Percentiles rank a stretch among this genome's conserved stretches.
phyloP scores from a whole-genome alignment of 1,284 basidiomycete genomes.

The Fomitiporia mediterranea region DNA sequence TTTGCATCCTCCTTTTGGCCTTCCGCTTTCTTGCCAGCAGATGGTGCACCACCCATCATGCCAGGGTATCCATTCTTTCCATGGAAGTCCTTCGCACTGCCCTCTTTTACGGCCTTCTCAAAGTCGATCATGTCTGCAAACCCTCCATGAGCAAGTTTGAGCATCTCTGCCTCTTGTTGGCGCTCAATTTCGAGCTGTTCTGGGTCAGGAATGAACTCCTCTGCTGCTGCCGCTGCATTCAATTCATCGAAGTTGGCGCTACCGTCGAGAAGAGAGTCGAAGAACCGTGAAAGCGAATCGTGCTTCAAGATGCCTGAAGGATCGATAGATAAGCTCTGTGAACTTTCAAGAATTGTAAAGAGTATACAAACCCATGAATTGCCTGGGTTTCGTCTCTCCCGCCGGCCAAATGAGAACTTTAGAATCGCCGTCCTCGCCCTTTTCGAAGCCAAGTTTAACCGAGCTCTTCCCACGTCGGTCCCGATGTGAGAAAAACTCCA shows the following conservation, averaged over 20 bases:
- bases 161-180: slow-evolving; percentile 48
- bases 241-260: slow-evolving; percentile 47
- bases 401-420: slow-evolving; percentile 64
- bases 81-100: slow-evolving; percentile 41
- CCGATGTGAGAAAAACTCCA: slow-evolving; percentile 64
- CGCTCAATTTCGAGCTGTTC: slow-evolving; percentile 44
- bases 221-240: slow-evolving; percentile 36
- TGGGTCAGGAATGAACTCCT: slow-evolving; percentile 39
- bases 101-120: slow-evolving; percentile 43
- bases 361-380: slow-evolving; percentile 53
- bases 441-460: slow-evolving; percentile 50
- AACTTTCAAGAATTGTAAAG: background rate
- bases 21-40: slow-evolving; percentile 19
- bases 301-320: slow-evolving; percentile 54
- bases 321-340: background rate
- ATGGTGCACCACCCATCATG: slow-evolving; percentile 35
- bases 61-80: slow-evolving; percentile 40
- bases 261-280: slow-evolving; percentile 62
- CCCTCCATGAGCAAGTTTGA: slow-evolving; percentile 48
- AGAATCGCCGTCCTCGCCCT: slow-evolving; percentile 47
- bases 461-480: slow-evolving; percentile 62
- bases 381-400: slow-evolving; percentile 47
- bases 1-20: slow-evolving; percentile 16
- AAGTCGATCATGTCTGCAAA: slow-evolving; percentile 48
- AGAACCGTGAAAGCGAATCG: slow-evolving; percentile 62